Base-by-base conservation (phyloP, 2,329 filamentous ascomycete species). In the Fusarium ramigenum region DNA sequence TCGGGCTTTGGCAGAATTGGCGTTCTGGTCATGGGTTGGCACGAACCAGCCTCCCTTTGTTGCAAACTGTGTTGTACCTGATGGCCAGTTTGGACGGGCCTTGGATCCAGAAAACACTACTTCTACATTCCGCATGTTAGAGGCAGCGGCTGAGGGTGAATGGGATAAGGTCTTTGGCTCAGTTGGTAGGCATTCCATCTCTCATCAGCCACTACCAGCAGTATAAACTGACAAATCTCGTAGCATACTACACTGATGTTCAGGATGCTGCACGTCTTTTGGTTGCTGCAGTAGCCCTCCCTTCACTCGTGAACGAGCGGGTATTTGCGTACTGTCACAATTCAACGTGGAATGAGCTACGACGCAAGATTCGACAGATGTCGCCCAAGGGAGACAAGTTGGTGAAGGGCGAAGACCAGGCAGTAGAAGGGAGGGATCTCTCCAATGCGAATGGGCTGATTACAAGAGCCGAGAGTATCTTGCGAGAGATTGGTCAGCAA, bases 11-110 rank as follows among this genome's bases (percentile, higher is more conserved):
- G 56, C 56, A 9, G 56, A 49, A 34, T 36, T 58, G 32, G 23
- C 23, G 3, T 49, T 58, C 11, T 49, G 56, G 56, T 58, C 42
- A 6, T 49, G 32, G 56, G 42, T 58, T 30, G 40, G 56, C n/a
- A n/a, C 19, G n/a, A 37, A 49, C 21, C 42, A 49, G 7, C 42
- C 19, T 19, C 7, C 42, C 10, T 58, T 58, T 36, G 32, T 49
- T 21, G 32, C 23, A 34, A 58, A 49, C n/a, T 49, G 23, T 18
- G 40, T 58, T 7, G 40, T 58, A 2, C 42, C 56, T 7, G 32
- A 58, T 12, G 42, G 56, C 2, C 23, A 58, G 6, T 49, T 58
- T 36, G 32, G 40, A 21, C 15, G 21, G 14, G 40, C 28, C 3
- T 19, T 58, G 0, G 40, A 58, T 47, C n/a, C 28, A 7, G n/a